Conservation (phyloP, 2,329 filamentous ascomycete genomes). For the Cladophialophora exuberans region DNA sequence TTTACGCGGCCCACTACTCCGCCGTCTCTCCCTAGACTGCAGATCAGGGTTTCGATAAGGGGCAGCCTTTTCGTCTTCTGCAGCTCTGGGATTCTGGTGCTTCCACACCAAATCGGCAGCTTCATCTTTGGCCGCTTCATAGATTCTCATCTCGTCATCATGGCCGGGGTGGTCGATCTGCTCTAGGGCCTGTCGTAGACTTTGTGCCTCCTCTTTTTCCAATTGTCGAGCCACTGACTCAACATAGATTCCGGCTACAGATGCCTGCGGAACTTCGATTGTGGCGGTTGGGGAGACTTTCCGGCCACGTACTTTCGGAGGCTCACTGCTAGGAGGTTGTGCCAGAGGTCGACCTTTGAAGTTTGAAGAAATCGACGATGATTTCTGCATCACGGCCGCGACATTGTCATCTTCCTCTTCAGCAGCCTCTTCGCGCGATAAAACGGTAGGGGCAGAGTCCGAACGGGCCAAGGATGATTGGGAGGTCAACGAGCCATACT, state of each 20-base stretch:
- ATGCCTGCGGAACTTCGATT: conserved; percentile 36
- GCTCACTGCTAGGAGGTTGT: conserved; percentile 40
- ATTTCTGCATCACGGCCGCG: conserved; percentile 15
- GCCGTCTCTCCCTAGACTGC: conserved; percentile 20
- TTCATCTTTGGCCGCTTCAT: conserved; percentile 63
- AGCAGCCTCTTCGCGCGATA: background rate
- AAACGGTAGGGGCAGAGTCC: conserved; percentile 24
- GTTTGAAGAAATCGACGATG: conserved; percentile 21
- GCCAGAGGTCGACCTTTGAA: conserved; percentile 42
- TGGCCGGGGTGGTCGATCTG: conserved; percentile 64
- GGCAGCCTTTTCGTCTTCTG: conserved; percentile 53
- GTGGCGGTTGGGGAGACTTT: conserved; percentile 43
- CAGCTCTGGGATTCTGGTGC: conserved; percentile 59
- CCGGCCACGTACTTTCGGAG: conserved; percentile 37
- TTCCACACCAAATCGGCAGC: conserved; percentile 67
- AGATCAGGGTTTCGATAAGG: conserved; percentile 51
- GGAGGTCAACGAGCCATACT: conserved; percentile 17
- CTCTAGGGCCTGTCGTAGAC: conserved; percentile 60
- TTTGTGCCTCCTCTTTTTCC: conserved; percentile 62
- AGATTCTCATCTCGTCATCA: conserved; percentile 57
- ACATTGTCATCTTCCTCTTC: conserved; percentile 2
- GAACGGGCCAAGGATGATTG: conserved; percentile 29
- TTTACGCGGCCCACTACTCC: conserved; percentile 35
- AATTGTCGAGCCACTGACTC: conserved; percentile 59
- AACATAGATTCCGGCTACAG: conserved; percentile 52